Conservation (phyloP, 176 grass and related monocot species). For the Zea luxurians region DNA sequence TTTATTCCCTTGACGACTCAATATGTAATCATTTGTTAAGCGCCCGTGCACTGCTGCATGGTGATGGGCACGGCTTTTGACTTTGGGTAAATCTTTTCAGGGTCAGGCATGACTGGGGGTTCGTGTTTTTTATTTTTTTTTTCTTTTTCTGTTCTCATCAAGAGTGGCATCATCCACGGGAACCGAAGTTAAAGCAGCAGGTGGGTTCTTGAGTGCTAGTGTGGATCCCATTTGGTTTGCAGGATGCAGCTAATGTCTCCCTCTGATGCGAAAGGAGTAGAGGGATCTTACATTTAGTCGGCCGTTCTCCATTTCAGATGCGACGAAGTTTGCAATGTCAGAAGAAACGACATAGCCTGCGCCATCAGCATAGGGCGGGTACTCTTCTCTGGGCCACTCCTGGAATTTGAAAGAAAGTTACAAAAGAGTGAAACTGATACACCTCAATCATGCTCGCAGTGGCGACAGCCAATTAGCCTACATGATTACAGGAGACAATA, state of each 20-base stretch:
- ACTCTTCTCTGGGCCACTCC: constrained; percentile 61
- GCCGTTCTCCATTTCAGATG: constrained; percentile 49
- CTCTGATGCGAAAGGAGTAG: constrained; percentile 24
- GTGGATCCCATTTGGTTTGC: constrained; percentile 10
- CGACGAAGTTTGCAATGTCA: constrained; percentile 59
- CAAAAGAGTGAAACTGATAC: constrained; percentile 29
- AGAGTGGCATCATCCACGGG: constrained; percentile 15
- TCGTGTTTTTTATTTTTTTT: background rate
- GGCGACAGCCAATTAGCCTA: background rate
- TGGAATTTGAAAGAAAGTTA: constrained; percentile 44
- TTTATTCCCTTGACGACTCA: background rate
- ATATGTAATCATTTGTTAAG: constrained; percentile 39
- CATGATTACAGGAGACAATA: constrained; percentile 34
- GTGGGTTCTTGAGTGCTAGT: constrained; percentile 12
- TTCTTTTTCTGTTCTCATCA: constrained; percentile 2
- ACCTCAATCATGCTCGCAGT: constrained; percentile 31
- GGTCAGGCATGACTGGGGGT: constrained; percentile 41
- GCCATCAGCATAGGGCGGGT: constrained; percentile 71
- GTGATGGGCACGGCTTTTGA: constrained; percentile 26
- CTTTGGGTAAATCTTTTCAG: constrained; percentile 47
- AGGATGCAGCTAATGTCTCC: constrained; percentile 14
- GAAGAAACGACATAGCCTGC: constrained; percentile 70
- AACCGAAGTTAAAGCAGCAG: constrained; percentile 20
- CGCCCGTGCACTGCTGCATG: constrained; percentile 26
- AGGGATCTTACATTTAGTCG: constrained; percentile 51